Base-by-base conservation (phyloP, 2,329 filamentous ascomycete species). In the Neoascochyta sp. region DNA sequence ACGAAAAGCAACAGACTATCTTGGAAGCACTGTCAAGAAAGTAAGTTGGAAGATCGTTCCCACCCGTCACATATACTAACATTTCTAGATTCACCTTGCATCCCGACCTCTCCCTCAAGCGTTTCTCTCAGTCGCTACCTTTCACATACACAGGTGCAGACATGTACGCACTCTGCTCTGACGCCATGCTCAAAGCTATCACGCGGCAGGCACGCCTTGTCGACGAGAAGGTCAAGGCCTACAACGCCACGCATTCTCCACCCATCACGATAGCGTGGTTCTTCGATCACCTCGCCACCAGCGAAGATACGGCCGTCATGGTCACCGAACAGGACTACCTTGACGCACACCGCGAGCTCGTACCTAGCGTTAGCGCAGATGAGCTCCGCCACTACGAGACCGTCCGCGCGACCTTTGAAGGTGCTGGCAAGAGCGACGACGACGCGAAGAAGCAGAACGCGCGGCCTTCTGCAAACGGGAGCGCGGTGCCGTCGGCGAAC, bases 121-220 rank as follows among this genome's bases (percentile, higher is more conserved):
- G 77, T 6, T 79, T 98, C 25, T 83, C 90, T 4, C 74, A 83
- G 29, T 73, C 73, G 8, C 75, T 98, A 4, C 92, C 92, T 0
- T 92, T 95, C 60, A 96, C 90, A 3, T 98, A 95, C 67, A 98
- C 92, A 0, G 92, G 92, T 54, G 92, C 92, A 41, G 92, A 98
- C 66, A 82, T 98, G 57, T 98, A 98, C 64, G 92, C 92, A 1
- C 75, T 98, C 12, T 96, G 90, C 69, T 95, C 88, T 23, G 92
- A 98, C 62, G 88, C 92, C 29, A 98, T 98, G 92, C 82, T 98
- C 47, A 96, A 98, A 63, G 92, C 92, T 12, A 90, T 98, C 36
- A 98, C 92, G 3, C 80, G 92, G 4, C 86, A 93, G 57, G 88
- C 92, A 2, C 76, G 79, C 1, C 73, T 78, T 2, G 89, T 96